Percentiles rank a stretch among this genome's conserved stretches.
These are phyloP conservation scores for Pseudogymnoascus sp. DNA, from an alignment of 2,329 filamentous ascomycete genomes.

Conservation along the genomic window DNA sequence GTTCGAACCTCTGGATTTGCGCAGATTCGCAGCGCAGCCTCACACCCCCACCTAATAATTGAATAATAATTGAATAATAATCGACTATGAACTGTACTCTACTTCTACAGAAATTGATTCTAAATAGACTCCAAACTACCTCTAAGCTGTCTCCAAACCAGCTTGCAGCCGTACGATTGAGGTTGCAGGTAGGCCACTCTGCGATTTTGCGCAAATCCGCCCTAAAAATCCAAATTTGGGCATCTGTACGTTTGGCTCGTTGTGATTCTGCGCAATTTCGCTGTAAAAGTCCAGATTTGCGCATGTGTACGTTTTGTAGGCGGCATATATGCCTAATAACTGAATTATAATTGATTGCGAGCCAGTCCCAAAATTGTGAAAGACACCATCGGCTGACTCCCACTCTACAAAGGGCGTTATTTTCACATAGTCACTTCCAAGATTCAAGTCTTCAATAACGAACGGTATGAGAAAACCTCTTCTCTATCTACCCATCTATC, in stretches of 20 bases:
- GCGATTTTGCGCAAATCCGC: background rate
- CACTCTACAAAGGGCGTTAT: no score
- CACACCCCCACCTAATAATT: no score
- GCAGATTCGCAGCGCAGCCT: background rate
- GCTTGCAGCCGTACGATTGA: no score
- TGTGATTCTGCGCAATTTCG: no score
- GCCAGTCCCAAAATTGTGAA: background rate
- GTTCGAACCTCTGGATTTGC: background rate
- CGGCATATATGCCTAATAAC: background rate
- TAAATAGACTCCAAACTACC: background rate
- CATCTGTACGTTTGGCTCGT: no score
- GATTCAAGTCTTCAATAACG: background rate
- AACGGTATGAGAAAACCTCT: background rate
- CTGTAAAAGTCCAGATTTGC: background rate
- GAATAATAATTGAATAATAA: background rate
- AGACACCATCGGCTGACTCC: no score
- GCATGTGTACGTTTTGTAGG: background rate
- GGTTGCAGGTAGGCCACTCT: no score
- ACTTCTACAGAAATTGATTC: background rate
- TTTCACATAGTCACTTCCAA: background rate
- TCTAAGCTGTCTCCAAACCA: background rate
- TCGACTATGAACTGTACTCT: background rate
- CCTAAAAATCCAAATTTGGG: no score
- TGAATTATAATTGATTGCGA: background rate
- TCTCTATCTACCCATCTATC: slow-evolving; percentile 3